These are phyloP conservation scores for Neurospora sp. DNA, from an alignment of 2,329 filamentous ascomycete species.

Conservation along the genomic window DNA sequence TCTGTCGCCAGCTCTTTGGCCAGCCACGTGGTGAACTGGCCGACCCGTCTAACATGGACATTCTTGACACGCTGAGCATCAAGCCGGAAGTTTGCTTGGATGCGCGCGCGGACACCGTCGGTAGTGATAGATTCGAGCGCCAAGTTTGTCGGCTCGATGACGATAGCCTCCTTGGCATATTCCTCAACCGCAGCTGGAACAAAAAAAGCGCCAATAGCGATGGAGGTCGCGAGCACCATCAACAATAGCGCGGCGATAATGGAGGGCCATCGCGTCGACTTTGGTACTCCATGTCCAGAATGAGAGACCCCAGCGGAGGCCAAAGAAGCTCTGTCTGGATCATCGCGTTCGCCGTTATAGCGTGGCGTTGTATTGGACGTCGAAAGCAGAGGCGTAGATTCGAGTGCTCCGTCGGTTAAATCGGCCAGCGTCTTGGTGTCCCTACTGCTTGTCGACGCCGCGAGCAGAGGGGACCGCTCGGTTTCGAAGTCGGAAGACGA, in stretches of 20 bases:
- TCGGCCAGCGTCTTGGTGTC: conserved; percentile 12
- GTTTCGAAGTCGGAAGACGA: conserved; percentile 21
- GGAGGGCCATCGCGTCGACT: conserved; percentile 61
- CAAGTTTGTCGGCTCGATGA: conserved; percentile 73
- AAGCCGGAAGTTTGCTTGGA: conserved; percentile 74
- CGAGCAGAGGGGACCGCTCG: conserved; percentile 36
- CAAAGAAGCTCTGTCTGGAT: conserved; percentile 20
- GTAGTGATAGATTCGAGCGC: conserved; percentile 78
- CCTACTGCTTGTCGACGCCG: conserved; percentile 23
- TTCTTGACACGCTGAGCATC: conserved; percentile 68
- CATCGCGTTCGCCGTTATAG: conserved; percentile 29
- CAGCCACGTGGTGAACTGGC: conserved; percentile 69
- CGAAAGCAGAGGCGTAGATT: conserved; percentile 44
- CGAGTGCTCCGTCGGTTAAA: conserved; percentile 21
- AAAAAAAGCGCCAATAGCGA: conserved; percentile 72
- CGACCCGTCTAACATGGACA: conserved; percentile 61
- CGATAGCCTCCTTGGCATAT: conserved; percentile 74
- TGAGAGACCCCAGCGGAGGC: conserved; percentile 22
- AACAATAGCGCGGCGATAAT: conserved; percentile 62
- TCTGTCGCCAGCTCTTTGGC: conserved; percentile 66
- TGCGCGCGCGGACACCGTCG: conserved; percentile 65
- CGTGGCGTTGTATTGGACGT: conserved; percentile 25
- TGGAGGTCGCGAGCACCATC: conserved; percentile 50
- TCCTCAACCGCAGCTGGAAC: conserved; percentile 70
- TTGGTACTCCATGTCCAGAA: conserved; percentile 9